A percentile compares a stretch with the other conserved stretches of the same genome.
Conservation (phyloP, 331 rosid species). For the Cydonia oblonga region DNA sequence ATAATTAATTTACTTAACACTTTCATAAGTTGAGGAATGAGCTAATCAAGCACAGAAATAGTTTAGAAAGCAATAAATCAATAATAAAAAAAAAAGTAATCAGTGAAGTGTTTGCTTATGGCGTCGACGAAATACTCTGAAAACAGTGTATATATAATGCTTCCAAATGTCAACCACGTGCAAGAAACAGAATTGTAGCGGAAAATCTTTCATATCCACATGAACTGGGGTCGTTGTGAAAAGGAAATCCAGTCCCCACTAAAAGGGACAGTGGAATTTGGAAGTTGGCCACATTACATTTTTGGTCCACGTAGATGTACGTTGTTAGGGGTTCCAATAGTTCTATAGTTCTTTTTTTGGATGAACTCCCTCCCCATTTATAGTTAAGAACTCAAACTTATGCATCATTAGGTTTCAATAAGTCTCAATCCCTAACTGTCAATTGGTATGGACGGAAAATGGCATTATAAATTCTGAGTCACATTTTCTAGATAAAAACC, state of each 20-base stretch:
- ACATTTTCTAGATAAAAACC: neutral
- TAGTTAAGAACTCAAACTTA: neutral
- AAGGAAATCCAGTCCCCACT: conserved; percentile 1
- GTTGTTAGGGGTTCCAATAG: neutral
- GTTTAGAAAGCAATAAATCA: neutral
- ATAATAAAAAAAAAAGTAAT: neutral
- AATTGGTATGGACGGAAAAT: neutral
- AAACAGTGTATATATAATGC: neutral
- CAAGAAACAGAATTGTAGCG: neutral
- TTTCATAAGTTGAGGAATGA: neutral
- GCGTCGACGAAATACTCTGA: neutral
- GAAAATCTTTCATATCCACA: conserved; percentile 5
- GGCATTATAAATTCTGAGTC: neutral
- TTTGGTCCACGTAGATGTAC: neutral
- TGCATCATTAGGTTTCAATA: neutral
- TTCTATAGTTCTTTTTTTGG: neutral
- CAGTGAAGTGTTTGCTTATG: neutral
- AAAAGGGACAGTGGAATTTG: neutral
- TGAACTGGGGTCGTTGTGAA: neutral
- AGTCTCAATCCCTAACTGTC: neutral
- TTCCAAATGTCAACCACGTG: conserved; percentile 14
- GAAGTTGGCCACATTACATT: neutral
- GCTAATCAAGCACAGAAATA: neutral
- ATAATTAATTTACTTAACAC: neutral
- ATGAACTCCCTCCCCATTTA: neutral